These are phyloP conservation scores for Metschnikowia santaceciliae DNA, from an alignment of 805 yeast genomes.

Conservation along the genomic window DNA sequence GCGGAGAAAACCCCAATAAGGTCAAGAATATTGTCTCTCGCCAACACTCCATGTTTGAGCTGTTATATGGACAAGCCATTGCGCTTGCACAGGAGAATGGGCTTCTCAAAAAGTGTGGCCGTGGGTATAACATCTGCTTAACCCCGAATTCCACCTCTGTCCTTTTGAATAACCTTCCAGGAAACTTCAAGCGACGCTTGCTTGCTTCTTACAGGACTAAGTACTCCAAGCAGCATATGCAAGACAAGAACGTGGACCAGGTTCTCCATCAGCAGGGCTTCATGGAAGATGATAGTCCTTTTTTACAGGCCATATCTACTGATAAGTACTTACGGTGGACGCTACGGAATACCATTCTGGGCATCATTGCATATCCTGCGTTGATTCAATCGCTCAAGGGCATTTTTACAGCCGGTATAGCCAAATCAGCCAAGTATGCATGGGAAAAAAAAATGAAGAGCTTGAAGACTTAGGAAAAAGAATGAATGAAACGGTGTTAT, in stretches of 20 bases:
- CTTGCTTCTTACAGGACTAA: constrained; percentile 8
- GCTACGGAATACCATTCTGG: constrained; percentile 25
- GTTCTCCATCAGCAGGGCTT: neutral
- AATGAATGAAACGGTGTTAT: no score
- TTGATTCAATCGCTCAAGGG: constrained; percentile 78
- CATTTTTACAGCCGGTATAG: constrained; percentile 77
- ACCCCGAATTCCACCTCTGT: constrained; percentile 1
- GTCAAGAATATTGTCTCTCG: constrained; percentile 78
- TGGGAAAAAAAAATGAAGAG: constrained; percentile 54
- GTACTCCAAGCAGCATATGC: neutral
- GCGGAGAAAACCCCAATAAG: constrained; percentile 91
- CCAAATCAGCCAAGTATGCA: constrained; percentile 69
- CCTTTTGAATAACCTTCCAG: constrained; percentile 11
- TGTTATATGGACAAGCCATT: constrained; percentile 68
- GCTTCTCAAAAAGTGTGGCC: neutral
- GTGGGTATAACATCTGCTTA: neutral
- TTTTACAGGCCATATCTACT: constrained; percentile 39
- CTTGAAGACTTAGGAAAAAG: neutral
- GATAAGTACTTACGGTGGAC: constrained; percentile 35
- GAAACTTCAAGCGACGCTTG: constrained; percentile 9
- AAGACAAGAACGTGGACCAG: neutral
- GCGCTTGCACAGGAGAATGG: constrained; percentile 9
- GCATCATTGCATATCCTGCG: constrained; percentile 65
- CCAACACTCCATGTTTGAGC: constrained; percentile 65
- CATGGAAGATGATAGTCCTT: constrained; percentile 12